Evolutionary conservation across 371 early-diverging fungal species (phyloP), one percentile per base, ranked within the genome.

Genomic region (Saksenaea vasiformis): DNA sequence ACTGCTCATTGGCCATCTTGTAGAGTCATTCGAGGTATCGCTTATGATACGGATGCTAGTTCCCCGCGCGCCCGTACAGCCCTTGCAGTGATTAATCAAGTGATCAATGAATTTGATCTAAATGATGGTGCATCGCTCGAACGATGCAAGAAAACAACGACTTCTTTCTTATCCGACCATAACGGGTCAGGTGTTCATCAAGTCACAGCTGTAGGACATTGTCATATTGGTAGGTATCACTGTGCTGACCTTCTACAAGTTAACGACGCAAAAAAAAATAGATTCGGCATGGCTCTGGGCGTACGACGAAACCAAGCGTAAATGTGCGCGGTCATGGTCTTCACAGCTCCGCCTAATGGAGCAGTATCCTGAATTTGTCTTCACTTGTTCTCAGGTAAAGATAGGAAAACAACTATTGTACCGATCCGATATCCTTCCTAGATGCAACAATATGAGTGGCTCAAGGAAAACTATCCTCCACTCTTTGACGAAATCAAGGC

Each of bases 221-320:
- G 97, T 61, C 88, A 90, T 62, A 88, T 90, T 60, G 94, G 90
- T 79, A 90, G 61, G 85, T 4, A 73, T 70, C 31, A 22, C 11
- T 54, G 14, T 44, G 24, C 38, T 24, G n/a, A n/a, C 14, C 24
- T 17, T 1, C 54, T 14, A 5, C 35, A 17, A 5, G 17, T 17
- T 7, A 35, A 15, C 7, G 0, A 17, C 10, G 4, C 15, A 15
- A 15, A 15, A n/a, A 27, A 44, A 62, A 28, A n/a, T 44, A 79
- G 85, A 89, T 67, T 87, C 90, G 2, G 90, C 90, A 9, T 93
- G 91, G 93, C 81, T 91, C 31, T 95, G 97, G 99, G 94, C 96
- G 0, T 98, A 88, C 70, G 97, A 88, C 66, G 98, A 98, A 70
- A 98, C 99, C 5, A 94, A 93, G 56, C 91, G 98, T 54, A 98